Base-by-base conservation (phyloP, 2,329 filamentous ascomycete genomes). In the Aspergillus brunneoviolaceus region DNA sequence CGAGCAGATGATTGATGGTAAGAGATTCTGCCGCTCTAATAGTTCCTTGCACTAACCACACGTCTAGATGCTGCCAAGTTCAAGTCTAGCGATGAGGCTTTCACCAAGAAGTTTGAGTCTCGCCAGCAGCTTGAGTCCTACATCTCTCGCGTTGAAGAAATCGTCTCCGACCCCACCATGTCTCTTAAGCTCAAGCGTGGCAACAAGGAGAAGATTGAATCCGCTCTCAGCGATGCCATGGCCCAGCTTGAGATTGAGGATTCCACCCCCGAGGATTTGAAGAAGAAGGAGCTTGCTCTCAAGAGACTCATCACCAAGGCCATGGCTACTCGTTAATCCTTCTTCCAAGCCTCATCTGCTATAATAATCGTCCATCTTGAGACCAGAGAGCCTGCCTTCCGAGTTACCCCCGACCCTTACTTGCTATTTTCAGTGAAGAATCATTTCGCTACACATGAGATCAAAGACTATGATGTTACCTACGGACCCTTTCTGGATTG, bases 171-270 rank as follows among this genome's bases (percentile, higher is more conserved):
- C 85, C 95, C 95, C 62, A 92, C 89, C 50, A 89, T 96, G 82
- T 95, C 92, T 66, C 86, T 98, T 76, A 97, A 96, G 88, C 87
- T 99, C 78, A 98, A 98, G 91, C 92, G 94, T 74, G 92, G 92
- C 79, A 93, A 96, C 86, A 96, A 96, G 90, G 93, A 97, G 83
- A 98, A 96, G 90, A 97, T 99, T 69, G 95, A 99, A 88, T 89
- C 90, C 76, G 91, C 92, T 70, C 91, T 99, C 72, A 94, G 89
- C 80, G 95, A 99, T 74, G 95, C 95, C 72, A 98, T 99, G 95
- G 91, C 87, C 67, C 90, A 96, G 82, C 90, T 99, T 67, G 95
- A 99, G 88, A 84, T 99, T 75, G 91, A 94, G 81, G 96, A 99
- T 71, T 91, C 91, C 60, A 82, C 83, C 65, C 90, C 92, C 63